These are phyloP conservation scores for Chromera velia DNA, from an alignment of 73 alveolate species.

Conservation along the genomic window DNA sequence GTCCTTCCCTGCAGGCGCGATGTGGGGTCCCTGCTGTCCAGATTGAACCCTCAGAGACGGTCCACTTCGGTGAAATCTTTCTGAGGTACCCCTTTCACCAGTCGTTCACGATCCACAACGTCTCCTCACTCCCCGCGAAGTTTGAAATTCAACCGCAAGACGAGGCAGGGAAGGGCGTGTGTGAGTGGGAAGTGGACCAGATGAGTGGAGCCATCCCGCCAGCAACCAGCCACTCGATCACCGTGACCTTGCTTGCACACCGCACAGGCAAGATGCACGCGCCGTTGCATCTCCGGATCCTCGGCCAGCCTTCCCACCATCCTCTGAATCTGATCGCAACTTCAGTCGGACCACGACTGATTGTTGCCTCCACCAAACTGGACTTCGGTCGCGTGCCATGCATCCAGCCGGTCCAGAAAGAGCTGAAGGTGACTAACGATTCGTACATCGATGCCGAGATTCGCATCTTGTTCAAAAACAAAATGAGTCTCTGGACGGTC, in stretches of 20 bases:
- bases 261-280: slow-evolving; percentile 26
- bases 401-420: slow-evolving; percentile 24
- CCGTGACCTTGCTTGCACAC: slow-evolving; percentile 27
- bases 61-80: slow-evolving; percentile 88
- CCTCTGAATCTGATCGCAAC: slow-evolving; percentile 10
- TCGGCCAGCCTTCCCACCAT: slow-evolving; percentile 14
- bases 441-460: slow-evolving; percentile 31
- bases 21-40: slow-evolving; percentile 95
- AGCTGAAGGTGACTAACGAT: slow-evolving; percentile 29
- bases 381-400: not conserved
- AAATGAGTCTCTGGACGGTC: slow-evolving; percentile 20
- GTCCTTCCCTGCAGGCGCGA: slow-evolving; percentile 93
- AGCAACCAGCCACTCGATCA: slow-evolving; percentile 19
- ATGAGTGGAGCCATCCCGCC: slow-evolving; percentile 30
- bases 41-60: slow-evolving; percentile 90
- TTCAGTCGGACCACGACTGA: slow-evolving; percentile 40
- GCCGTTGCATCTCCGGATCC: slow-evolving; percentile 20
- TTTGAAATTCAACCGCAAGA: slow-evolving; percentile 76
- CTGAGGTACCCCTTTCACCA: slow-evolving; percentile 87
- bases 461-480: slow-evolving; percentile 32
- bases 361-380: slow-evolving; percentile 23
- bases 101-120: slow-evolving; percentile 79
- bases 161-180: slow-evolving; percentile 8
- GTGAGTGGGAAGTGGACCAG: slow-evolving; percentile 35
- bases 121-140: slow-evolving; percentile 91